Evolutionary conservation across 495 filamentous ascomycete species (phyloP), one percentile per base, ranked within the genome.

Genomic region (Amphirosellinia nigrospora): DNA sequence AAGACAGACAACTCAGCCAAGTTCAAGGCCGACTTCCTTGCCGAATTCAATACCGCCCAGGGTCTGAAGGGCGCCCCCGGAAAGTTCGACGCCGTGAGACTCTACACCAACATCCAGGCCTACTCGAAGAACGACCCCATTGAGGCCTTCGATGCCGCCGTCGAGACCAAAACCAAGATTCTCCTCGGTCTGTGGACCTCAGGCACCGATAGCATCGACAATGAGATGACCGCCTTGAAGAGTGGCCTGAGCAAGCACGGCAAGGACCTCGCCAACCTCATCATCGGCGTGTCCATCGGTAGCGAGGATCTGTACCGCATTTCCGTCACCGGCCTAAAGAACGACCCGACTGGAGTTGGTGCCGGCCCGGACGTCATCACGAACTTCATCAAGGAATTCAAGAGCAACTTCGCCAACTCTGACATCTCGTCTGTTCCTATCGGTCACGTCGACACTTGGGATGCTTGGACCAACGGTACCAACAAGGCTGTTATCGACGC

Each of bases 41-140:
- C 71, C 38, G 84, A 83, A 71, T 86, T 87, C 81, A 79, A 75
- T 55, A 81, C 81, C 0, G 77, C 84, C 34, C 79, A 83, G 73
- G 63, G 66, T 72, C 83, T 86, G 19, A 55, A 73, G 48, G 77
- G 75, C 55, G 75, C 80, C 16, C 83, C 83, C 8, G 83, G 83
- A 59, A 74, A 74, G 60, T 85, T 86, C 80, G 82, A 83, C 73
- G 75, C 79, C 70, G 84, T 83, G 45, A 75, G 82, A 43, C 70
- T 87, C 41, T 87, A 84, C 80, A 86, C 85, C 70, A 80, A 84
- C 74, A 80, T 83, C 72, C 86, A 87, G 75, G 86, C 85, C 77
- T 81, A 84, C 72, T 84, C 84, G 32, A 76, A 76, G 26, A 77
- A 73, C 38, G 81, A 85, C 70, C 81, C 81, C 15, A 82, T 83